These are phyloP conservation scores for Coemansia sp. DNA, from an alignment of 192 early-diverging fungal genomes.

Conservation along the genomic window DNA sequence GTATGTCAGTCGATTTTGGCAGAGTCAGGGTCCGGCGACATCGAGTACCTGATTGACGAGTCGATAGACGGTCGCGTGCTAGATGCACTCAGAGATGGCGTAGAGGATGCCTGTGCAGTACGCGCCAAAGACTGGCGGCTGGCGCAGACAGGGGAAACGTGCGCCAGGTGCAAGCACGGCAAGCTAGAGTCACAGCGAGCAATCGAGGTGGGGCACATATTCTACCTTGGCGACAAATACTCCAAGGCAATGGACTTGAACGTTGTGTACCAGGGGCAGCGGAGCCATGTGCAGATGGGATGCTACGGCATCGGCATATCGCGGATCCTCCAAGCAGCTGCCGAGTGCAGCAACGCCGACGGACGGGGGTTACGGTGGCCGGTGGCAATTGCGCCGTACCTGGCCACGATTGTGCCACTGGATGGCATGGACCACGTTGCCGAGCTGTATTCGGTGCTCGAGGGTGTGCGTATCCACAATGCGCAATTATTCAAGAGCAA, in stretches of 20 bases:
- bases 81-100: background rate
- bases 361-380: constrained; percentile 72
- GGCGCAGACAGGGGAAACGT: constrained; percentile 26
- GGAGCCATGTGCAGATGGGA: constrained; percentile 73
- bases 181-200: constrained; percentile 33
- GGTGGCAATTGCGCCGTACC: constrained; percentile 69
- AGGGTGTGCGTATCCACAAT: background rate
- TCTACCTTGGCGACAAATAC: constrained; percentile 86
- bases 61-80: background rate
- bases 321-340: constrained; percentile 76
- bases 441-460: constrained; percentile 13
- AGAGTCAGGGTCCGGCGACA: too few species aligned
- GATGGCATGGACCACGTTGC: constrained; percentile 2
- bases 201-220: constrained; percentile 88
- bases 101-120: background rate
- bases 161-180: constrained; percentile 15
- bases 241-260: constrained; percentile 65
- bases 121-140: constrained; percentile 36
- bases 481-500: constrained; percentile 35
- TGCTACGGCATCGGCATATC: constrained; percentile 88
- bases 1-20: background rate
- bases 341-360: constrained; percentile 62
- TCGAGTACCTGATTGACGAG: background rate
- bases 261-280: constrained; percentile 36
- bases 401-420: constrained; percentile 61